Conservation (phyloP, 2,329 filamentous ascomycete genomes). For the Colletotrichum orchidophilum region DNA sequence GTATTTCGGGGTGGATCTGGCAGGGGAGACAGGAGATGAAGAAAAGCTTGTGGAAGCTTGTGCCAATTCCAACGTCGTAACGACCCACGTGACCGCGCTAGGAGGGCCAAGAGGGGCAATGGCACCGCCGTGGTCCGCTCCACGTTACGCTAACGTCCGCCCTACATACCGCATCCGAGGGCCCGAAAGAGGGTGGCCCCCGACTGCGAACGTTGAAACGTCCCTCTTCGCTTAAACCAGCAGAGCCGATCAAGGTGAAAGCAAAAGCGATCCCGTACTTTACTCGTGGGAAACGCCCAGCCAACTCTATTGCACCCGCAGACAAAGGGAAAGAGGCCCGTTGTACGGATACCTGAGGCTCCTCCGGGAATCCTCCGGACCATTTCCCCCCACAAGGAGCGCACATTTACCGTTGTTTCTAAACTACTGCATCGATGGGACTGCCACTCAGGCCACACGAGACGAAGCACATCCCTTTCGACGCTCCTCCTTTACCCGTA, state of each 20-base stretch:
- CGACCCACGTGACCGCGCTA: slow-evolving; percentile 29
- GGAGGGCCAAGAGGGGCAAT: background rate
- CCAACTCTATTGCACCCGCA: background rate
- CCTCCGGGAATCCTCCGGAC: background rate
- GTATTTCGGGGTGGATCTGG: slow-evolving; percentile 9
- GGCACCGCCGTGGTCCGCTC: background rate
- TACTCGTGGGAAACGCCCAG: background rate
- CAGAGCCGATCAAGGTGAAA: too few relatives aligned
- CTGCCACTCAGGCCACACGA: background rate
- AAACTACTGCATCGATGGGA: background rate
- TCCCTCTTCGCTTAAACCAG: background rate
- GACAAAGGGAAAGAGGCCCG: too few relatives aligned
- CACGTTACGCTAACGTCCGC: slow-evolving; percentile 19
- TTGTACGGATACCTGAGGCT: too few relatives aligned
- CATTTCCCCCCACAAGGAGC: background rate
- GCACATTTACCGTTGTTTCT: slow-evolving; percentile 6
- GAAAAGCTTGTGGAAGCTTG: slow-evolving; percentile 29
- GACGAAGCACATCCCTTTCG: background rate
- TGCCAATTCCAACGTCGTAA: slow-evolving; percentile 29
- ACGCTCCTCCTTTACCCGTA: background rate
- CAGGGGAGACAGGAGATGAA: background rate
- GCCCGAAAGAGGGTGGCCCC: background rate
- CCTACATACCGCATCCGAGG: slow-evolving; percentile 3
- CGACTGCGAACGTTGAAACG: slow-evolving; percentile 17
- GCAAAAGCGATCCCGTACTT: background rate